phyloP scores from a whole-genome alignment of 345 rosid genomes.

The Adansonia digitata region DNA sequence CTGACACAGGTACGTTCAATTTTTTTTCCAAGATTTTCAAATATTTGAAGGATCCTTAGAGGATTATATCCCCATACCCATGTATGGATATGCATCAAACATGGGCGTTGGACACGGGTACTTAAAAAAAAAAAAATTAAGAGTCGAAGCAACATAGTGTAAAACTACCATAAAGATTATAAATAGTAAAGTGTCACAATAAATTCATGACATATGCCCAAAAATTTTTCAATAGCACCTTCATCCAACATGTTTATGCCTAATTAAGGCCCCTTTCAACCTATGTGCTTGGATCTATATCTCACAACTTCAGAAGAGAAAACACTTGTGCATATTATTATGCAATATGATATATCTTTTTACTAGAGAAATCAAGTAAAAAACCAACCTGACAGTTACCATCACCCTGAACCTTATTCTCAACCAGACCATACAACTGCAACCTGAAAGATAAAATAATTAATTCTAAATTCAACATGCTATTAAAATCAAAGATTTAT shows the following conservation, averaged over 20 bases:
- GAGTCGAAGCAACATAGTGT: no score
- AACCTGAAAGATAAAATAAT: slow-evolving; percentile 28
- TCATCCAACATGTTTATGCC: background rate
- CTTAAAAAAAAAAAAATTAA: no score
- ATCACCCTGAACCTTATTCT: slow-evolving; percentile 64
- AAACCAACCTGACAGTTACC: slow-evolving; percentile 75
- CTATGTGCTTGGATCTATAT: background rate
- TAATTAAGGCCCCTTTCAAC: background rate
- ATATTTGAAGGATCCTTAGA: no score
- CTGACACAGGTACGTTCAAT: no score
- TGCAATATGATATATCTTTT: background rate
- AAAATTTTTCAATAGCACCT: background rate
- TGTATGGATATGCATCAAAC: no score
- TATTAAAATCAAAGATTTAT: background rate
- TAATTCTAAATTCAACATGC: background rate
- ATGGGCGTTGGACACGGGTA: no score
- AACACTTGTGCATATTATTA: background rate
- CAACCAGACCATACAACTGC: slow-evolving; percentile 50
- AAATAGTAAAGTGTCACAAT: background rate
- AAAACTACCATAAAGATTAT: background rate
- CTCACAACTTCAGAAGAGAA: slow-evolving; percentile 1
- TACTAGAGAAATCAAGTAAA: background rate
- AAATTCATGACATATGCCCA: background rate
- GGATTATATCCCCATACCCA: no score
- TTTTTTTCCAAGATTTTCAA: no score